Base-by-base conservation (phyloP, 352 stramenopile species). In the Phytopythium delawarense region DNA sequence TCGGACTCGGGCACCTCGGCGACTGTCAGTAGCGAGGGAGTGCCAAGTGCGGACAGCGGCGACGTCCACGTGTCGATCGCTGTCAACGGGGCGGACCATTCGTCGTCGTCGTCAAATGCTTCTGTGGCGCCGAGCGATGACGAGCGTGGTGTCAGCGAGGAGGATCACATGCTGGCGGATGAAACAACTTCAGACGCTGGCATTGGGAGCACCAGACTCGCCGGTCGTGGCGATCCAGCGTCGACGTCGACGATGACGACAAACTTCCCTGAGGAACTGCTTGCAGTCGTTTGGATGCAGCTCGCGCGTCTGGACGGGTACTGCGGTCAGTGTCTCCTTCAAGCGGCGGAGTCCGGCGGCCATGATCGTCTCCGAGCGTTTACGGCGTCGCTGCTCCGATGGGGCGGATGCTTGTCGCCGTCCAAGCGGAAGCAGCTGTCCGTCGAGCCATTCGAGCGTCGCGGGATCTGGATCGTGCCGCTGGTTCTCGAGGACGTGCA, bases 281-380 rank as follows among this genome's bases (percentile, higher is more conserved):
- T 96, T 18, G 78, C 84, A 0, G 71, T 89, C n/a, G 62, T 92
- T 23, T 96, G 87, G 87, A 96, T 92, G 79, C 74, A 89, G 15
- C 60, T 94, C 8, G 87, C 85, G 23, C 86, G 79, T 23, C 40
- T 94, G 49, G 87, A 96, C 34, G 87, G 84, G 4, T 91, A 92
- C 51, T 96, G 87, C 34, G 87, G 87, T 0, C 84, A 96, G 55
- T 87, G 79, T 44, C 74, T 96, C 21, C 72, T 93, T 12, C 79
- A 96, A 50, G 87, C 87, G 21, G 82, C 82, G 5, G 84, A 94
- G 51, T 84, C 70, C 40, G 83, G 85, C 11, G 81, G 82, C 0
- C 77, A 89, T 56, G 87, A 96, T 63, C 82, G 81, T 23, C 88
- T 96, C n/a, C 83, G 87, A 39, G 80, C 87, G 20, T 96, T 86